Evolutionary conservation across 306 rosid species (phyloP).

Genomic region (Comarum palustre): DNA sequence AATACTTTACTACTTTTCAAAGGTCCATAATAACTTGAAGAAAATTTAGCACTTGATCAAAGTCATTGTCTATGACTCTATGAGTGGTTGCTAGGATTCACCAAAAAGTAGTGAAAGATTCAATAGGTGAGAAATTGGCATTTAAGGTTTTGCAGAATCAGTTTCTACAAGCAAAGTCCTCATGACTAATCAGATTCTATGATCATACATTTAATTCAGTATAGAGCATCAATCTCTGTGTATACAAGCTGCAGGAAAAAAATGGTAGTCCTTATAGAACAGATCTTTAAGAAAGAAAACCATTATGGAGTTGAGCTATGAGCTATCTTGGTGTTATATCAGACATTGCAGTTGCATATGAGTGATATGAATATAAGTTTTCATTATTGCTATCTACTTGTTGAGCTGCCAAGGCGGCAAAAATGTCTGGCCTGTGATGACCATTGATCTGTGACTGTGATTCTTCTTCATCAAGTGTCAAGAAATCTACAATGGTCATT

Average conservation of each 20-base stretch:
- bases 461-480: slow-evolving; percentile 43
- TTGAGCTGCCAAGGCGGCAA: slow-evolving; percentile 24
- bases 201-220: not conserved
- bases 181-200: not conserved
- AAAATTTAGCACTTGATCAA: not conserved
- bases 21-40: not conserved
- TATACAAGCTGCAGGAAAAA: not conserved
- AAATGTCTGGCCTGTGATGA: slow-evolving; percentile 22
- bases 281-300: not conserved
- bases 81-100: not conserved
- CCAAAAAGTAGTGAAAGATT: not conserved
- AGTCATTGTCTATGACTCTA: not conserved
- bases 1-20: not conserved
- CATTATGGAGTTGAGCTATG: slow-evolving; percentile 2
- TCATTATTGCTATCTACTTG: slow-evolving; percentile 12
- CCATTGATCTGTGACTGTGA: not conserved
- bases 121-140: not conserved
- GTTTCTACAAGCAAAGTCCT: not conserved
- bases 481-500: slow-evolving; percentile 62
- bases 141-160: not conserved
- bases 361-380: slow-evolving; percentile 29
- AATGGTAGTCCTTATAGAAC: not conserved
- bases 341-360: slow-evolving; percentile 45
- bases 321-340: slow-evolving; percentile 31
- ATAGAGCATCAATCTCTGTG: not conserved